Evolutionary conservation across 305 asterid genomes (phyloP).

Genomic region (Coffea humblotiana): DNA sequence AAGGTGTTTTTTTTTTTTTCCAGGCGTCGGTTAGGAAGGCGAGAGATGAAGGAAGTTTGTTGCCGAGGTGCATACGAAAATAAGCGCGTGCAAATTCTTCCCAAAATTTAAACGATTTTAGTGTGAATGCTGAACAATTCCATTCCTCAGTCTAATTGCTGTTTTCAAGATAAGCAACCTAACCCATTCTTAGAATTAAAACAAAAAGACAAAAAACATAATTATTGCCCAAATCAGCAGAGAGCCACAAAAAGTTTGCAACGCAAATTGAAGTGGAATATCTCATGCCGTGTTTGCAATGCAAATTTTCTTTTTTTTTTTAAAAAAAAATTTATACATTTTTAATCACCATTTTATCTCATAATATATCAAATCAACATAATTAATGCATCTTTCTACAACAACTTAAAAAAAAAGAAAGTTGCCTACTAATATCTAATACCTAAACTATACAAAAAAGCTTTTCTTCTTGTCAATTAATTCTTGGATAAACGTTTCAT

Average conservation of each 20-base stretch:
- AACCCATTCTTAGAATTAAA: not conserved
- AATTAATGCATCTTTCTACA: too few relatives aligned
- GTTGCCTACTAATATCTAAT: too few relatives aligned
- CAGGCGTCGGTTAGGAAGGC: constrained; percentile 1
- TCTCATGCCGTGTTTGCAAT: not conserved
- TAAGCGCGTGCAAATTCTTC: not conserved
- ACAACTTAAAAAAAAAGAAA: too few relatives aligned
- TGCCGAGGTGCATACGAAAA: not conserved
- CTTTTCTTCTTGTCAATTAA: not conserved
- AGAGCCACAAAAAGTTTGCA: not conserved
- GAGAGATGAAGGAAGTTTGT: not conserved
- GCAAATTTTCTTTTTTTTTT: too few relatives aligned
- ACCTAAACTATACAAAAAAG: too few relatives aligned
- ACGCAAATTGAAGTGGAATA: not conserved
- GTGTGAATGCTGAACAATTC: too few relatives aligned
- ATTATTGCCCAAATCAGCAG: not conserved
- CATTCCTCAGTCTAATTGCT: not conserved
- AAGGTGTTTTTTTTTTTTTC: too few relatives aligned
- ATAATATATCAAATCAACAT: too few relatives aligned
- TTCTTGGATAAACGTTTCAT: too few relatives aligned
- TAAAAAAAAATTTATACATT: too few relatives aligned
- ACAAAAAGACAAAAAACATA: not conserved
- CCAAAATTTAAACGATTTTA: not conserved
- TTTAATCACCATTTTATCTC: too few relatives aligned
- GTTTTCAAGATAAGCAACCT: not conserved